phyloP scores from a whole-genome alignment of 495 filamentous ascomycete genomes.

The Cercophora sp. region DNA sequence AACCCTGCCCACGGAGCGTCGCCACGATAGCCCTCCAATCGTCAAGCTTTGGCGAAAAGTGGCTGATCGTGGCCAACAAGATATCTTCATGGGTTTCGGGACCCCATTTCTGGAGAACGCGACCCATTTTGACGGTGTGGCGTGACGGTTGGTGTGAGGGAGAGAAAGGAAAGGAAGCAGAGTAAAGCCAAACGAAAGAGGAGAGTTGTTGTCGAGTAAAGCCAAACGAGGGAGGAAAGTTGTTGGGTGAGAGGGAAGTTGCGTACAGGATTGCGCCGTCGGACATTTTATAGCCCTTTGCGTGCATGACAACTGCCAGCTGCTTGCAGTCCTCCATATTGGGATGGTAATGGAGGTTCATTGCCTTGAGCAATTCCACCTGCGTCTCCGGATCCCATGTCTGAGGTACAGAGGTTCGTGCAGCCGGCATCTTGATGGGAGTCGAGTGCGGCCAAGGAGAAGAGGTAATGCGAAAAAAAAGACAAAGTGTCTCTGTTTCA shows the following conservation, averaged over 20 bases:
- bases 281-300: conserved; percentile 24
- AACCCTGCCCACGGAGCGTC: neutral
- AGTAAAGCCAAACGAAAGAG: neutral
- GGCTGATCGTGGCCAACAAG: conserved; percentile 14
- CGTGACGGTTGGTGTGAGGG: neutral
- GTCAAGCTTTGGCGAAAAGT: conserved; percentile 6
- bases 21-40: conserved; percentile 10
- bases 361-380: conserved; percentile 22
- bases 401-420: neutral
- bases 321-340: conserved; percentile 13
- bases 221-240: neutral
- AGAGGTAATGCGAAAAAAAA: neutral
- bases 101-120: conserved; percentile 16
- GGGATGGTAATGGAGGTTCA: conserved; percentile 21
- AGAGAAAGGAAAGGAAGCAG: neutral
- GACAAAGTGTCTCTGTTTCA: too few species aligned
- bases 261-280: conserved; percentile 31
- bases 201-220: neutral
- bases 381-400: conserved; percentile 24
- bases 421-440: conserved; percentile 1
- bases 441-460: neutral
- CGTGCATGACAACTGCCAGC: conserved; percentile 12
- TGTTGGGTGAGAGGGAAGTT: neutral
- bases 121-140: conserved; percentile 15
- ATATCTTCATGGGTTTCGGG: conserved; percentile 24